These are phyloP conservation scores for Cystoderma amianthinum DNA, from an alignment of 768 basidiomycete genomes.

Conservation along the genomic window DNA sequence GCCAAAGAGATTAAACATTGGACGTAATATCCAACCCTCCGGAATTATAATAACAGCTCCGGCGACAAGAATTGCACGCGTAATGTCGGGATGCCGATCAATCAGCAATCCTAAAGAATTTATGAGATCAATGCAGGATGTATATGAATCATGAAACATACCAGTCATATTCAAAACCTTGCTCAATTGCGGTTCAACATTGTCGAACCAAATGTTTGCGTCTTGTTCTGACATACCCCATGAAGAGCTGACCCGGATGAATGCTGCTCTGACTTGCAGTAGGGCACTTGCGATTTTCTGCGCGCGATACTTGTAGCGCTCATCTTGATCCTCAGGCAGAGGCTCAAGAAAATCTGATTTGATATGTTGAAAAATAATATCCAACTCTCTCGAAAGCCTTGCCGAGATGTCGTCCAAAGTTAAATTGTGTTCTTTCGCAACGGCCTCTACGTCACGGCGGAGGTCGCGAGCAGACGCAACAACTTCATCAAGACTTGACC, in stretches of 20 bases:
- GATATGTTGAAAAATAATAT: constrained; percentile 12
- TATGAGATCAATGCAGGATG: too few species aligned
- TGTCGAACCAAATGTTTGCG: constrained; percentile 11
- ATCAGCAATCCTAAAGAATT: constrained; percentile 20
- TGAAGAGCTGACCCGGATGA: constrained; percentile 14
- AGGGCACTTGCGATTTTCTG: constrained; percentile 13
- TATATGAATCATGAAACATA: too few species aligned
- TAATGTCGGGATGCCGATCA: constrained; percentile 25
- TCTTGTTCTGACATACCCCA: constrained; percentile 16
- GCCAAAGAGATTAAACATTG: constrained; percentile 24
- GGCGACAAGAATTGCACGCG: constrained; percentile 14
- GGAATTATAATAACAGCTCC: constrained; percentile 19
- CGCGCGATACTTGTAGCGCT: constrained; percentile 17
- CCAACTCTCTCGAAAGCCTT: constrained; percentile 12
- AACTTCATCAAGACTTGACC: constrained; percentile 10
- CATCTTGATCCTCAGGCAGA: constrained; percentile 16
- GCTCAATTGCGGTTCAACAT: constrained; percentile 15
- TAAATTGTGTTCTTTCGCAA: not conserved
- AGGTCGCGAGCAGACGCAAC: constrained; percentile 10
- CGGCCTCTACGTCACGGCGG: constrained; percentile 4
- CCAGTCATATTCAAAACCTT: constrained; percentile 16
- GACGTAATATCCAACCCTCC: constrained; percentile 20
- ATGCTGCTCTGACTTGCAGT: constrained; percentile 13
- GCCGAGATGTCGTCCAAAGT: constrained; percentile 8
- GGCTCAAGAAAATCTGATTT: constrained; percentile 23